Conservation (phyloP, 2,329 filamentous ascomycete species). For the Dactylella cylindrospora region DNA sequence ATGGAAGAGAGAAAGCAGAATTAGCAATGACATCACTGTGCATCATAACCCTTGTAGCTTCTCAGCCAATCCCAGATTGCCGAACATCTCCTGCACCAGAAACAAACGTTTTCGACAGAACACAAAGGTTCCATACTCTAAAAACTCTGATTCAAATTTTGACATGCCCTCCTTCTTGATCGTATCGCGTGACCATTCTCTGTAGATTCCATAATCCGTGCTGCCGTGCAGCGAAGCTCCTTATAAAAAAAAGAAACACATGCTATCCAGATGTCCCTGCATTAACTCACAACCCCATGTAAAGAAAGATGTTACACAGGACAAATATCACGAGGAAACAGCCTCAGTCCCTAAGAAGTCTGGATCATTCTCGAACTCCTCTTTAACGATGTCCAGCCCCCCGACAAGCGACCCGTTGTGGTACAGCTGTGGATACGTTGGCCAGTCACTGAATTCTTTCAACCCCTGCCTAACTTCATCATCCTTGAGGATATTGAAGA, state of each 20-base stretch:
- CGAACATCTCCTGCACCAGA: no score
- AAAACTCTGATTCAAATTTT: no score
- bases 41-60: conserved; percentile 26
- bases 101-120: no score
- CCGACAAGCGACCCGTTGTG: conserved; percentile 86
- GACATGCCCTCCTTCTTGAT: no score
- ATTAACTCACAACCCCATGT: no score
- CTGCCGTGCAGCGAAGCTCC: no score
- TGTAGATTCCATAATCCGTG: no score
- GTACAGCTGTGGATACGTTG: conserved; percentile 95
- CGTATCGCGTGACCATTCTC: no score
- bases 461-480: conserved; percentile 94
- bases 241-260: no score
- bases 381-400: conserved; percentile 94
- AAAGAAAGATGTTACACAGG: no score
- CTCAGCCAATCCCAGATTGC: background rate
- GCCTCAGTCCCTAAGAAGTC: conserved; percentile 79
- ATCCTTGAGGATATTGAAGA: conserved; percentile 98
- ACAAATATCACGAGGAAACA: conserved; percentile 51
- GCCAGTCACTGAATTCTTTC: conserved; percentile 98
- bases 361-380: conserved; percentile 80
- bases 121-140: no score
- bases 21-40: conserved; percentile 38
- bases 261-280: no score
- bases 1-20: background rate